Base-by-base conservation (phyloP, 176 grass and related monocot genomes). In the Lolium perenne region DNA sequence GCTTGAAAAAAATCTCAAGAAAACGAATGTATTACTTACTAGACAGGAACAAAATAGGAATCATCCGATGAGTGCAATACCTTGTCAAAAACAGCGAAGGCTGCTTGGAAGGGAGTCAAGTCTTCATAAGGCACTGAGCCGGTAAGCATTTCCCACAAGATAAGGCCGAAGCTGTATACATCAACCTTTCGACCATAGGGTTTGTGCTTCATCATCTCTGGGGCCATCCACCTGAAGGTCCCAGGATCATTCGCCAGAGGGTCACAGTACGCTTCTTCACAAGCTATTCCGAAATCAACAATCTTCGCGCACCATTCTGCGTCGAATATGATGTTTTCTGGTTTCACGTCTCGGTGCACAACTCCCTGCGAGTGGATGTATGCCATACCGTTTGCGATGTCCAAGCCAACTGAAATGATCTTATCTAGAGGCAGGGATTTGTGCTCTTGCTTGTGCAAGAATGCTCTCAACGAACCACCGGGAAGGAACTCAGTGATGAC, bases 181-280 rank as follows among this genome's bases (percentile, higher is more conserved):
- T 99, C 97, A n/a, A 96, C 92, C 81, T 96, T 99, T 47, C 88
- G 87, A 49, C 92, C 81, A 79, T 96, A 99, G 2, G 75, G 63
- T 23, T 92, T 92, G 61, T 80, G 94, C 72, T 91, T 89, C 67
- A 99, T 94, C 90, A 94, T 94, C 83, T 99, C 97, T 6, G 97
- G 97, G 10, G 97, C 97, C 97, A 99, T 99, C 97, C 97, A 99
- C 50, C 97, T 87, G 83, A 96, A 99, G 22, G 97, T 99, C 46
- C 97, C 97, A 25, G 90, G 81, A 77, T 94, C 97, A 43, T 95
- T 88, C 75, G 83, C 87, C 72, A 86, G 16, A 53, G 80, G 88
- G 49, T 93, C 82, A 57, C 90, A 94, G 13, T 92, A 78, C 22
- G 85, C 85, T 94, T 99, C 92, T 81, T 99, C 90, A 12, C 94